phyloP scores from a whole-genome alignment of 352 stramenopile species.

The Blastocystis hominis region DNA sequence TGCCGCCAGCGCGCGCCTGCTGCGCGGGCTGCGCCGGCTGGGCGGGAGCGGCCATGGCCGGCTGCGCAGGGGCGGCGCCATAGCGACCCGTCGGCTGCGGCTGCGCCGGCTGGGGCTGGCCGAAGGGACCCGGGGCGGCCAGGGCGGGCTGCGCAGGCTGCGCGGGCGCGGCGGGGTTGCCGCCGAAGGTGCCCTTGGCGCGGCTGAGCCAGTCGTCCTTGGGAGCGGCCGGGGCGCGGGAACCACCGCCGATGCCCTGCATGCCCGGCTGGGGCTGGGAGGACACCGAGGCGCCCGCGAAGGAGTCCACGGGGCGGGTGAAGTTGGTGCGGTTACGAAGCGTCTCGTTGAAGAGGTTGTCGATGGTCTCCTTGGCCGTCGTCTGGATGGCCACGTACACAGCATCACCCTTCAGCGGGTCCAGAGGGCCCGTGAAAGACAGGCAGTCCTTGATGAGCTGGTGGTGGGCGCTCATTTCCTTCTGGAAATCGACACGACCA shows the following conservation, averaged over 20 bases:
- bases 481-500: constrained; percentile 52
- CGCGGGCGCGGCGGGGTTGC: not conserved
- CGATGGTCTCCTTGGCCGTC: constrained; percentile 21
- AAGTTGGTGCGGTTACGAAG: constrained; percentile 15
- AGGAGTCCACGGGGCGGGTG: constrained; percentile 2
- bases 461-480: constrained; percentile 38
- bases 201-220: constrained; percentile 48
- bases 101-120: not conserved
- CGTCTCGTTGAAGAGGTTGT: constrained; percentile 55
- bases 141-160: not conserved
- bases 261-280: not conserved
- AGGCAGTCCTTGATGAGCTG: constrained; percentile 43
- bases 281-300: not conserved
- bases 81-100: not conserved
- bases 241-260: constrained; percentile 43
- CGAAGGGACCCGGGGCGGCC: not conserved
- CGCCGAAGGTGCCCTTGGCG: constrained; percentile 39
- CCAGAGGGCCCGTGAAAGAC: constrained; percentile 24
- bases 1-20: not conserved
- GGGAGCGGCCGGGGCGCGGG: constrained; percentile 21
- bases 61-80: constrained; percentile 7
- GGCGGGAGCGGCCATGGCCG: not conserved
- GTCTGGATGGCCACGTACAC: constrained; percentile 34
- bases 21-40: not conserved
- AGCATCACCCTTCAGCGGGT: constrained; percentile 46